Conservation (phyloP, 768 basidiomycete genomes). For the Boletus rex-veris region DNA sequence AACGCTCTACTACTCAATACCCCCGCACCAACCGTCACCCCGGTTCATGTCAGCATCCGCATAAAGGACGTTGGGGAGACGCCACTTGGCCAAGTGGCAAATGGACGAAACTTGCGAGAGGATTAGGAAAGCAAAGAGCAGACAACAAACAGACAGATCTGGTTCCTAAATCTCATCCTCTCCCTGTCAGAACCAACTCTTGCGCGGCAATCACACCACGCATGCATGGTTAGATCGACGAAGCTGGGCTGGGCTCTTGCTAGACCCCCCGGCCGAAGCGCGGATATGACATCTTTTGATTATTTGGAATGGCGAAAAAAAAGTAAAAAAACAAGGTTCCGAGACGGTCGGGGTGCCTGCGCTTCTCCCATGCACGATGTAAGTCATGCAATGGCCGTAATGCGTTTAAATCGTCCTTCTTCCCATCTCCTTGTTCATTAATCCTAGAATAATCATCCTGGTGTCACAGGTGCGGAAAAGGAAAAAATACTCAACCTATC, state of each 20-base stretch:
- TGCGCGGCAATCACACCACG: not conserved
- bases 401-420: constrained; percentile 17
- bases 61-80: not conserved
- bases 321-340: constrained; percentile 28
- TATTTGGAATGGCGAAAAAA: not conserved
- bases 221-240: constrained; percentile 11
- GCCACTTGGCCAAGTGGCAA: too few species aligned
- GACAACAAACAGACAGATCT: not conserved
- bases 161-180: constrained; percentile 17
- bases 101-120: not conserved
- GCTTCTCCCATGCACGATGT: constrained; percentile 17
- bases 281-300: not conserved
- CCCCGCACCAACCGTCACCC: too few species aligned
- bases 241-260: too few species aligned
- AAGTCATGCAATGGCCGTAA: constrained; percentile 16
- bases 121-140: too few species aligned
- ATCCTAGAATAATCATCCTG: constrained; percentile 21
- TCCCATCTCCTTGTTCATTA: constrained; percentile 23
- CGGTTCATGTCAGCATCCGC: not conserved
- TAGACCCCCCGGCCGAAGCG: not conserved
- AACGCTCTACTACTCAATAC: too few species aligned
- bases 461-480: constrained; percentile 7
- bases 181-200: not conserved
- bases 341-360: constrained; percentile 19
- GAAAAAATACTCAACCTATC: constrained; percentile 1